A percentile compares a stretch with the other conserved stretches of the same genome.
phyloP scores from a whole-genome alignment of 1,284 basidiomycete species.

The Cutaneotrichosporon mucoides region DNA sequence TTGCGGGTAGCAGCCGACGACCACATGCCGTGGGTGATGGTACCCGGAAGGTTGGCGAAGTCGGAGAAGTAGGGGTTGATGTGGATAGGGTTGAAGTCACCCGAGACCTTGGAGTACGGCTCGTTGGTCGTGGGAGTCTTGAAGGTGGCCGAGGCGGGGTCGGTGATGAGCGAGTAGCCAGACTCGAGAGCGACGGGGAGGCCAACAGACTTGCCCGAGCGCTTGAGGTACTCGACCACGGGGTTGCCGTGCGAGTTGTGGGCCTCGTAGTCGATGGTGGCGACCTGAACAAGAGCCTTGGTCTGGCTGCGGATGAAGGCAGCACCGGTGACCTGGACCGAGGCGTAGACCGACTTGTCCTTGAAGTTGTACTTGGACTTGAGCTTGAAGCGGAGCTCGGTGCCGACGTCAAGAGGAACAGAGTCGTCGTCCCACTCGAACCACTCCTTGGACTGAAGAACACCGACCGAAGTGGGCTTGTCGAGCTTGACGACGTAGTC shows the following conservation, averaged over 20 bases:
- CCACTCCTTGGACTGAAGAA: slow-evolving; percentile 95
- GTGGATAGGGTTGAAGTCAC: slow-evolving; percentile 93
- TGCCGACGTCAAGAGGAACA: slow-evolving; percentile 71
- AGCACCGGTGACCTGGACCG: slow-evolving; percentile 76
- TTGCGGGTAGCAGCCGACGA: slow-evolving; percentile 89
- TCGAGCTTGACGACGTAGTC: slow-evolving; percentile 77
- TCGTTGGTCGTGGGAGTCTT: slow-evolving; percentile 80
- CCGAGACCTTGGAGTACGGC: slow-evolving; percentile 91
- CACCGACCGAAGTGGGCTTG: slow-evolving; percentile 77
- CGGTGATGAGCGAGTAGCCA: slow-evolving; percentile 73
- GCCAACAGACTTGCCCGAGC: slow-evolving; percentile 76
- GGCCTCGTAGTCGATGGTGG: slow-evolving; percentile 76
- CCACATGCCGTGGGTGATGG: slow-evolving; percentile 98
- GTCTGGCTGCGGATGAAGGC: slow-evolving; percentile 80
- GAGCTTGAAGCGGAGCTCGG: slow-evolving; percentile 82
- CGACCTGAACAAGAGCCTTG: slow-evolving; percentile 82
- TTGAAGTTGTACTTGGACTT: slow-evolving; percentile 83
- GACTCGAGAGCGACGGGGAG: slow-evolving; percentile 72
- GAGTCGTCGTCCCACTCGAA: slow-evolving; percentile 89
- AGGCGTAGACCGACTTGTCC: slow-evolving; percentile 79
- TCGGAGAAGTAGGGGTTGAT: slow-evolving; percentile 97
- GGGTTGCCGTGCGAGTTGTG: slow-evolving; percentile 90
- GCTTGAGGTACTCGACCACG: slow-evolving; percentile 85
- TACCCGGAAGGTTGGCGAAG: slow-evolving; percentile 87
- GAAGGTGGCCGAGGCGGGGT: slow-evolving; percentile 60